phyloP scores from a whole-genome alignment of 305 asterid genomes.

The Ajuga reptans region DNA sequence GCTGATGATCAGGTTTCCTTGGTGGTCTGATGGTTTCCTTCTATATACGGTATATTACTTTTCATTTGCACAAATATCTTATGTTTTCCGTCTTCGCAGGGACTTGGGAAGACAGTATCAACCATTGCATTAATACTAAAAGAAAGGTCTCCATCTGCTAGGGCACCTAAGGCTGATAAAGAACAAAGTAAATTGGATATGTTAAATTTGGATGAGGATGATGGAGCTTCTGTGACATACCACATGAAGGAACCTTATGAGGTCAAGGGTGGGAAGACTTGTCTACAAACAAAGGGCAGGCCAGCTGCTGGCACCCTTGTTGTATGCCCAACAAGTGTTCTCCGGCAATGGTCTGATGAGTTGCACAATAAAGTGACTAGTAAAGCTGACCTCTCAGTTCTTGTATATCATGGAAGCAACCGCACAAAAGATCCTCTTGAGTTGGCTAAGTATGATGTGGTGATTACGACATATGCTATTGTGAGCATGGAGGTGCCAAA shows the following conservation, averaged over 20 bases:
- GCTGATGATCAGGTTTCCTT: constrained; percentile 93
- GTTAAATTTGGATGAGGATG: constrained; percentile 65
- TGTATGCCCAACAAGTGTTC: constrained; percentile 98
- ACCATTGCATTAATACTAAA: constrained; percentile 84
- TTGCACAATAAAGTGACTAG: constrained; percentile 74
- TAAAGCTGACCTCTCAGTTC: constrained; percentile 79
- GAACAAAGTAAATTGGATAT: constrained; percentile 51
- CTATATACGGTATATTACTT: neutral
- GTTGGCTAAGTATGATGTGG: constrained; percentile 87
- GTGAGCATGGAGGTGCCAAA: constrained; percentile 98
- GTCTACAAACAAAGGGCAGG: constrained; percentile 52
- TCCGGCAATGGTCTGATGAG: constrained; percentile 94
- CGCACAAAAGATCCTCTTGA: constrained; percentile 81
- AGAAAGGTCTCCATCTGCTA: constrained; percentile 71
- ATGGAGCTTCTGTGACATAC: constrained; percentile 32
- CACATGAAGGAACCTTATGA: constrained; percentile 32
- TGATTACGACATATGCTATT: constrained; percentile 85
- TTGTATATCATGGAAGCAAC: constrained; percentile 79
- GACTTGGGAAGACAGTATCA: constrained; percentile 93
- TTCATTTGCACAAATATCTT: constrained; percentile 11
- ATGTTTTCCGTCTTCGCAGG: constrained; percentile 44
- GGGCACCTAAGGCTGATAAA: constrained; percentile 30
- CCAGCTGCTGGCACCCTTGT: constrained; percentile 93
- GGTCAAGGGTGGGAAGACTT: constrained; percentile 27
- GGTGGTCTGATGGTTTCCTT: constrained; percentile 3